Evolutionary conservation across 257 asterid species (phyloP), one percentile per base, ranked within the genome.

Genomic region (Datura wrightii): DNA sequence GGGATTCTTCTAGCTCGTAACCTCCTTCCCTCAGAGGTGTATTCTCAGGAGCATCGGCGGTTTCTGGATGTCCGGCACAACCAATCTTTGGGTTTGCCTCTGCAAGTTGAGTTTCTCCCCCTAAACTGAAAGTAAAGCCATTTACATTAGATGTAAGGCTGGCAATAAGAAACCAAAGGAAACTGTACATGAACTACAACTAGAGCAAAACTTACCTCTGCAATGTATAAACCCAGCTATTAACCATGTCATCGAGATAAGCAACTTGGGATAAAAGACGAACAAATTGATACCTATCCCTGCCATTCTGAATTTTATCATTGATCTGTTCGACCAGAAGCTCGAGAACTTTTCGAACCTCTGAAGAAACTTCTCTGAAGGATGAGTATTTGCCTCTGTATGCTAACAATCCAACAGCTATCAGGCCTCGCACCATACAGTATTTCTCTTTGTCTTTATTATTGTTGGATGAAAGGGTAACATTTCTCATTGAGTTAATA

Each of bases 321-420:
- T 93, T 92, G 60, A 95, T 89, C 66, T 80, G 85, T 60, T 80
- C 88, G 50, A 94, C 97, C 34, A 97, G 92, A 86, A 89, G 89
- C 90, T 92, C 97, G 88, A 94, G 82, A 84, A 95, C 99, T 88
- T 92, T 92, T 50, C 97, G 93, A 85, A 95, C 94, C 72, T 90
- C 97, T 18, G 83, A 86, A 72, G 94, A 89, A 67, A 95, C 90
- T 86, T 89, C 93, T 90, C 91, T 89, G 53, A 93, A 90, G 39
- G 98, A 97, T 66, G 90, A 54, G 87, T 93, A 95, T 89, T 91
- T 94, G 62, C 98, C 97, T 90, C 93, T 93, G 85, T 93, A 94
- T 41, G 98, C 99, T 19, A 92, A 91, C 89, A 97, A 93, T 76
- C 97, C 98, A 87, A 97, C 92, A 72, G 99, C 99, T 85, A 93